Percentiles rank a stretch among this genome's conserved stretches.
Evolutionary conservation across 805 yeast species (phyloP).

Genomic region (Grigorovia humatica): DNA sequence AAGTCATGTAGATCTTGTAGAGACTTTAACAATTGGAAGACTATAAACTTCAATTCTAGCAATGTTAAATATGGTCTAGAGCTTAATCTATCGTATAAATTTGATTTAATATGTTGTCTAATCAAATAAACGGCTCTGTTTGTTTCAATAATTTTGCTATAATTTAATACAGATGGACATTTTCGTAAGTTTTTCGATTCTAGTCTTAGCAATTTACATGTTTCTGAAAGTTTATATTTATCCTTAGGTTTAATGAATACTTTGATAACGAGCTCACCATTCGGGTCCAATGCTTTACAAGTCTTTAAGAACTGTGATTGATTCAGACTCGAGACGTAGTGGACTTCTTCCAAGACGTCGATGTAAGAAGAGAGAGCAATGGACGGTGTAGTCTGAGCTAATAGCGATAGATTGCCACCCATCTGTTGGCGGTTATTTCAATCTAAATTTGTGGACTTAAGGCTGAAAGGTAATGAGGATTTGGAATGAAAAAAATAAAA

Average conservation of each 20-base stretch:
- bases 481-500: not conserved
- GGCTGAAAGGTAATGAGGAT: not conserved
- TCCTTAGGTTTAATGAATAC: constrained; percentile 64
- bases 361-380: constrained; percentile 86
- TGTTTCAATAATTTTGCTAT: constrained; percentile 67
- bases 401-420: constrained; percentile 80
- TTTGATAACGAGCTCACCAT: constrained; percentile 69
- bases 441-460: not conserved
- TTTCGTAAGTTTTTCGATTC: constrained; percentile 32
- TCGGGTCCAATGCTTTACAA: constrained; percentile 62
- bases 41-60: constrained; percentile 75
- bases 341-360: constrained; percentile 64
- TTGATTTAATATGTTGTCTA: constrained; percentile 69
- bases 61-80: constrained; percentile 78
- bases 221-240: constrained; percentile 13
- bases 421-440: constrained; percentile 27
- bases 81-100: constrained; percentile 78
- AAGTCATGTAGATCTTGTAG: constrained; percentile 52
- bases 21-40: constrained; percentile 65
- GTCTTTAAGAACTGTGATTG: constrained; percentile 81
- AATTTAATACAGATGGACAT: constrained; percentile 59
- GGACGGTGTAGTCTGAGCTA: constrained; percentile 87
- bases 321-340: constrained; percentile 65
- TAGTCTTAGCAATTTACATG: constrained; percentile 28
- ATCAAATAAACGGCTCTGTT: constrained; percentile 86